Percentiles rank a stretch among this genome's conserved stretches.
Conservation (phyloP, 768 basidiomycete species). For the Suillus subaureus region DNA sequence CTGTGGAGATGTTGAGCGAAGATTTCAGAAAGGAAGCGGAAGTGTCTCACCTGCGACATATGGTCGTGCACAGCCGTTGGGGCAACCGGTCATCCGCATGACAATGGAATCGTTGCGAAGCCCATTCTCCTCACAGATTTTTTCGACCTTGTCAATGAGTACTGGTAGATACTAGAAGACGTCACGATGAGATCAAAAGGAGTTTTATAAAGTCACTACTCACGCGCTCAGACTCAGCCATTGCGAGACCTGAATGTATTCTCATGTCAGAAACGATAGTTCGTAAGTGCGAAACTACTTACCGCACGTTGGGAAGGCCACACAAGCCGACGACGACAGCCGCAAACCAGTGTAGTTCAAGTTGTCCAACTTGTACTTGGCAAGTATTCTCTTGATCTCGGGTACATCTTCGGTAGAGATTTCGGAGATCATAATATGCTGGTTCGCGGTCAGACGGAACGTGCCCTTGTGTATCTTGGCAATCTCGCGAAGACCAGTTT, state of each 20-base stretch:
- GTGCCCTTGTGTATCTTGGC: slow-evolving; percentile 93
- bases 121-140: slow-evolving; percentile 91
- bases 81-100: slow-evolving; percentile 99
- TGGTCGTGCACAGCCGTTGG: slow-evolving; percentile 91
- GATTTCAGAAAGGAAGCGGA: slow-evolving; percentile 1
- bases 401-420: slow-evolving; percentile 72
- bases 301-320: slow-evolving; percentile 95
- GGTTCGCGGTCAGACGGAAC: slow-evolving; percentile 94
- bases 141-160: slow-evolving; percentile 92
- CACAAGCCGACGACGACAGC: slow-evolving; percentile 92
- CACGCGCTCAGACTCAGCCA: slow-evolving; percentile 78
- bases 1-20: slow-evolving; percentile 39
- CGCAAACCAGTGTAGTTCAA: slow-evolving; percentile 76
- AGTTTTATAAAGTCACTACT: slow-evolving; percentile 23
- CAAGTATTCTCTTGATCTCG: slow-evolving; percentile 75
- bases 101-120: slow-evolving; percentile 93
- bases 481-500: slow-evolving; percentile 89
- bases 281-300: slow-evolving; percentile 15
- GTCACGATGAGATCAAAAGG: slow-evolving; percentile 31
- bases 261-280: slow-evolving; percentile 10
- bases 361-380: slow-evolving; percentile 90
- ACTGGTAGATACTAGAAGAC: slow-evolving; percentile 82
- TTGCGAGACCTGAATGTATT: slow-evolving; percentile 54
- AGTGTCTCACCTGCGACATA: slow-evolving; percentile 75
- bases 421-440: slow-evolving; percentile 89